Conservation (phyloP, 495 filamentous ascomycete genomes). For the Penicillium waksmanii region DNA sequence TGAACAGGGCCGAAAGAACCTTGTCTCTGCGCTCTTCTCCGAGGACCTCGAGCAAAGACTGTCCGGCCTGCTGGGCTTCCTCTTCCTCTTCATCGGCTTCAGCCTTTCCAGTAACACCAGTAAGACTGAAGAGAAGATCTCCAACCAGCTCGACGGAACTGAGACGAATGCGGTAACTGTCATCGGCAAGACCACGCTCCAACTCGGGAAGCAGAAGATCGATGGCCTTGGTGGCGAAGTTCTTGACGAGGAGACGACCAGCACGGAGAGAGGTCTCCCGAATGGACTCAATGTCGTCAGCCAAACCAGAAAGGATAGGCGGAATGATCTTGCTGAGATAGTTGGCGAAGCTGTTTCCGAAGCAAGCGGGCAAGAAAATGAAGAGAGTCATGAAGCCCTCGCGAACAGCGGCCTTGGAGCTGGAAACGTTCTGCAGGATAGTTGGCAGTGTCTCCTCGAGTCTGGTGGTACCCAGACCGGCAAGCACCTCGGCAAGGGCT, state of each 20-base stretch:
- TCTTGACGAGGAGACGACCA: constrained; percentile 93
- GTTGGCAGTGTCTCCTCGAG: constrained; percentile 96
- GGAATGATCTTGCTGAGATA: constrained; percentile 97
- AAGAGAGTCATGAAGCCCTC: constrained; percentile 99
- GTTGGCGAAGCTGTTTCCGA: constrained; percentile 96
- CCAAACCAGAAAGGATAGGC: constrained; percentile 90
- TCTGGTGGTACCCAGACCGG: constrained; percentile 86
- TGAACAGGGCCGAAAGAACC: constrained; percentile 91
- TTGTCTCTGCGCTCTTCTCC: constrained; percentile 95
- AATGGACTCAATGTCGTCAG: constrained; percentile 94
- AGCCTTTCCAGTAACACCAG: constrained; percentile 83
- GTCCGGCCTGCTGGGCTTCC: constrained; percentile 78
- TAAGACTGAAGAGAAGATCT: constrained; percentile 95
- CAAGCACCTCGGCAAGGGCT: constrained; percentile 94
- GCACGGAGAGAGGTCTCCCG: constrained; percentile 91
- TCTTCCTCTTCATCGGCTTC: constrained; percentile 83
- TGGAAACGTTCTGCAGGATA: constrained; percentile 93
- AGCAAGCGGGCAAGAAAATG: constrained; percentile 98
- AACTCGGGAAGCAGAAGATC: constrained; percentile 93
- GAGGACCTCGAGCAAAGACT: constrained; percentile 88
- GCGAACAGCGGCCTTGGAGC: constrained; percentile 84
- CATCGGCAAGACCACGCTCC: constrained; percentile 91
- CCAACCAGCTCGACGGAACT: constrained; percentile 98
- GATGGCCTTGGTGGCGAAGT: constrained; percentile 92
- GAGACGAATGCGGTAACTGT: constrained; percentile 93